Base-by-base conservation (phyloP, 768 basidiomycete species). In the Calvatia gigantea region DNA sequence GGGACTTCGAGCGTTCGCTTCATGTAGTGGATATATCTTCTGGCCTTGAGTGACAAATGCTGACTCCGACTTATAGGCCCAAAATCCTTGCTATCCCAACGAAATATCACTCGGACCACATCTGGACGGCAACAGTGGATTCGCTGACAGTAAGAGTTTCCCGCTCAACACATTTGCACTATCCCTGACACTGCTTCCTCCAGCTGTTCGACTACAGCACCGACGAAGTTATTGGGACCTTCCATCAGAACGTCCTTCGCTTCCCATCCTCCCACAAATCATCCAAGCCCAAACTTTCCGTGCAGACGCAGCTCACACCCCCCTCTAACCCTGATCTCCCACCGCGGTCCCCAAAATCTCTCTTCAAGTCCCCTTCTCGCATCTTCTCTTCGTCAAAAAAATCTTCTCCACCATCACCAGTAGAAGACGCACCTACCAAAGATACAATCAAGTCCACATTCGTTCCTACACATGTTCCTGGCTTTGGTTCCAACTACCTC, bases 51-150 rank as follows among this genome's bases (percentile, higher is more conserved):
- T 19, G 17, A 29, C 33, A 61, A 6, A 23, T 56, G 45, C 35
- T 58, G 41, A 57, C 29, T 42, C 41, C 31, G 29, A 28, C n/a
- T n/a, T 50, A 14, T 59, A 85, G 83, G 65, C 77, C 76, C n/a
- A 83, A 84, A 61, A 69, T 79, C 27, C 77, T 85, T n/a, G 75
- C 75, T 19, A 73, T 85, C 45, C 82, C 82, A 17, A 82, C 82
- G 6, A 78, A 83, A n/a, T 85, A 85, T 58, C 81, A 84, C 58
- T 75, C 82, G 2, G 79, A 83, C 60, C 81, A 75, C 57, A 70
- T 83, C 33, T 85, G 84, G 84, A 75, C 75, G 41, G 83, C 81
- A 11, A 80, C 79, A n/a, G 68, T 77, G 0, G 70, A 80, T 51
- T 77, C 78, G 23, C 69, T 85, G 8, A 76, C 72, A 19, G 82